A percentile compares a stretch with the other conserved stretches of the same genome.
phyloP scores from a whole-genome alignment of 106 monocot genomes.

The Narthecium ossifragum region DNA sequence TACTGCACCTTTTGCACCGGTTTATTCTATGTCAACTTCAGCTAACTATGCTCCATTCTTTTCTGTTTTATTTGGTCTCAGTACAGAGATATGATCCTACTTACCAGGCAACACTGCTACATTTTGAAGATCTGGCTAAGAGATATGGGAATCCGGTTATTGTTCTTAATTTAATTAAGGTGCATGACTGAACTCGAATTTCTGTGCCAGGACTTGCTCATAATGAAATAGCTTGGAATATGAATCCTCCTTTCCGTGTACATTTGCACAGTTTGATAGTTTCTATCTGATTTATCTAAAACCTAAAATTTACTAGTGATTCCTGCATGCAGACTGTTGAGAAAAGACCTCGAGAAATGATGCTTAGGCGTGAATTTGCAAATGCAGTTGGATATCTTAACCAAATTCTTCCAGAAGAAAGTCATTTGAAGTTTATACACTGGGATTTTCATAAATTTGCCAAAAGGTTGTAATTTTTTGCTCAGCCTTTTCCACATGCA shows the following conservation, averaged over 20 bases:
- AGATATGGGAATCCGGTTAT: slow-evolving; percentile 97
- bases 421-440: slow-evolving; percentile 87
- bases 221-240: too few relatives aligned
- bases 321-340: slow-evolving; percentile 74
- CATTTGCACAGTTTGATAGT: too few relatives aligned
- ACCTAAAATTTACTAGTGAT: neutral
- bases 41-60: neutral
- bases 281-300: too few relatives aligned
- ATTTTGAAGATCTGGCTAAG: slow-evolving; percentile 87
- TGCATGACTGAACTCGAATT: slow-evolving; percentile 13
- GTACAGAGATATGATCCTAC: slow-evolving; percentile 99
- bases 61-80: slow-evolving; percentile 29
- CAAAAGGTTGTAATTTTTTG: slow-evolving; percentile 55
- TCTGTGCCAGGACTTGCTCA: neutral
- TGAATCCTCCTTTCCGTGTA: too few relatives aligned
- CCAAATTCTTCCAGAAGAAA: slow-evolving; percentile 83
- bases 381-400: slow-evolving; percentile 95
- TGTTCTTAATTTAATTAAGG: slow-evolving; percentile 98
- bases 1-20: too few relatives aligned
- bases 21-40: neutral
- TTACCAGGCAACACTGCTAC: slow-evolving; percentile 86
- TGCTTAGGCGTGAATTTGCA: slow-evolving; percentile 94
- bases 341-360: slow-evolving; percentile 99
- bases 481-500: neutral
- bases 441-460: slow-evolving; percentile 99